phyloP scores from a whole-genome alignment of 1,284 basidiomycete species.

The Apiotrichum domesticum region DNA sequence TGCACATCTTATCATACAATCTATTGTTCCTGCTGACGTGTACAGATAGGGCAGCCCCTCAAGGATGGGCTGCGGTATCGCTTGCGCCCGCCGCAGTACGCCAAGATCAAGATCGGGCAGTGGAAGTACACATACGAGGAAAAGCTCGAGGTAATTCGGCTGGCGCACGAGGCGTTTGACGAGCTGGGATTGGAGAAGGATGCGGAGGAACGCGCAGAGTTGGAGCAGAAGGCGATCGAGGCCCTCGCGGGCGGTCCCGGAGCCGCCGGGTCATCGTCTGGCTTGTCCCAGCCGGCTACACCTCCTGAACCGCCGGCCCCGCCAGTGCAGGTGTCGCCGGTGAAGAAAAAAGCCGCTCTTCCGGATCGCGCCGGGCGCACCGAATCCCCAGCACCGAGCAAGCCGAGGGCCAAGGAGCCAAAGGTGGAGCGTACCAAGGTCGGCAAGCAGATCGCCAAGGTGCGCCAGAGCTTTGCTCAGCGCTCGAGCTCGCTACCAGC shows the following conservation, averaged over 20 bases:
- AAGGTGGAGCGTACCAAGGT: conserved; percentile 18
- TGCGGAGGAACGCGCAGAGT: conserved; percentile 35
- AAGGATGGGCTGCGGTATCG: conserved; percentile 13
- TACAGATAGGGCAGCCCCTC: conserved; percentile 5
- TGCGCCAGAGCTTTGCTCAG: conserved; percentile 21
- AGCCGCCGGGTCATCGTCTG: conserved; percentile 2
- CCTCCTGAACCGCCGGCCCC: not conserved
- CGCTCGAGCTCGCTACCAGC: conserved; percentile 22
- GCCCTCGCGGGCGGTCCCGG: conserved; percentile 11
- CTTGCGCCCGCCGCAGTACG: conserved; percentile 35
- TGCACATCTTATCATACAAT: not conserved
- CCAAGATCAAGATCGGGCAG: conserved; percentile 40
- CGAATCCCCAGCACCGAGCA: conserved; percentile 9
- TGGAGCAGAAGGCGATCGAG: conserved; percentile 32
- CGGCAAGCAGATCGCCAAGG: conserved; percentile 28
- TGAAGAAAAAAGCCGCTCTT: not conserved
- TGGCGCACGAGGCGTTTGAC: conserved; percentile 39
- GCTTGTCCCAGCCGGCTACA: not conserved
- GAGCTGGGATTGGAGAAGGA: conserved; percentile 30
- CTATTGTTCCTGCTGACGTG: not conserved
- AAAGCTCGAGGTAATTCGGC: conserved; percentile 24
- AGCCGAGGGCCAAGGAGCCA: not conserved
- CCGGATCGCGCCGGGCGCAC: not conserved
- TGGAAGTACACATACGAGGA: conserved; percentile 37
- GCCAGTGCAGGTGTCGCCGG: not conserved